phyloP scores from a whole-genome alignment of 2,329 filamentous ascomycete genomes.

The Pseudopithomyces chartarum region DNA sequence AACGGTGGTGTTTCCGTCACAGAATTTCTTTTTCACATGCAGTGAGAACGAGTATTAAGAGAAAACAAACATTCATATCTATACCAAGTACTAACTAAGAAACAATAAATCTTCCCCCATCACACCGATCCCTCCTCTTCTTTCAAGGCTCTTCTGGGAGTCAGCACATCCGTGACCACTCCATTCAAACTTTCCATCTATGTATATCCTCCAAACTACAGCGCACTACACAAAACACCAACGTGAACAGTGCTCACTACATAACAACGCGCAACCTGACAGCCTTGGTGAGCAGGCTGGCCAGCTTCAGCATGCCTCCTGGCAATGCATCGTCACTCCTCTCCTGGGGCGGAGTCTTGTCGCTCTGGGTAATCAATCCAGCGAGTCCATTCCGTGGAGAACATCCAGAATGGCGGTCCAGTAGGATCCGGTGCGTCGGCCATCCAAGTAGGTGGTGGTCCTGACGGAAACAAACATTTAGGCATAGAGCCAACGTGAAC shows the following conservation, averaged over 20 bases:
- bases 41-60: too few species aligned
- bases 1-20: too few species aligned
- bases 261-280: slow-evolving; percentile 23
- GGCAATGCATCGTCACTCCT: slow-evolving; percentile 26
- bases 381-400: slow-evolving; percentile 13
- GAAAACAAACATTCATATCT: not conserved
- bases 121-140: not conserved
- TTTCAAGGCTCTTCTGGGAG: not conserved
- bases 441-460: slow-evolving; percentile 2
- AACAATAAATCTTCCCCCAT: not conserved
- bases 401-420: slow-evolving; percentile 17
- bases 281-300: slow-evolving; percentile 18
- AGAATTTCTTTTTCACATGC: too few species aligned
- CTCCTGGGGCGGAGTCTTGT: slow-evolving; percentile 20
- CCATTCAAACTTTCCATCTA: not conserved
- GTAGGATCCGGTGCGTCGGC: slow-evolving; percentile 4
- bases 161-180: too few species aligned
- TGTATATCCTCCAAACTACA: not conserved
- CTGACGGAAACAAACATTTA: slow-evolving; percentile 1
- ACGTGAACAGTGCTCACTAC: slow-evolving; percentile 12
- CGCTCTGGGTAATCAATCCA: slow-evolving; percentile 25
- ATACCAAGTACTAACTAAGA: not conserved
- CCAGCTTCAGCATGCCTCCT: slow-evolving; percentile 29
- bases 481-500: slow-evolving; percentile 21
- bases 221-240: slow-evolving; percentile 15